Percentiles rank a stretch among this genome's conserved stretches.
These are phyloP conservation scores for Rhodotorula babjevae DNA, from an alignment of 768 basidiomycete genomes.

Conservation along the genomic window DNA sequence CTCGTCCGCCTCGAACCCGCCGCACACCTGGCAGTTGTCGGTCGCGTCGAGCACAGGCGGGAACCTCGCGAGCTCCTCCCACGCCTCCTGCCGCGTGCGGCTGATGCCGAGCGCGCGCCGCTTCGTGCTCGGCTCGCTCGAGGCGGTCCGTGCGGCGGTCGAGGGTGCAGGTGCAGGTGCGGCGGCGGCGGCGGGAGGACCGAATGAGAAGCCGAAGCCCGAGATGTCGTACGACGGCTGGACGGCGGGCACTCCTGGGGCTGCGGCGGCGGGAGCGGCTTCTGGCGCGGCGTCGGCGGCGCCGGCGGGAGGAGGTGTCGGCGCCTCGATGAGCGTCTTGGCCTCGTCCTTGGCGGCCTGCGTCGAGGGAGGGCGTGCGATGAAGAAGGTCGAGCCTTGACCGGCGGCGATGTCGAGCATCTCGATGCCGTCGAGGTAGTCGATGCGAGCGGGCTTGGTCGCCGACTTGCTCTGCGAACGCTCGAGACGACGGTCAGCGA, in stretches of 20 bases:
- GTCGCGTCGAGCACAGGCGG: conserved; percentile 68
- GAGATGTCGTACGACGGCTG: conserved; percentile 30
- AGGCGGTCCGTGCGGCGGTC: background rate
- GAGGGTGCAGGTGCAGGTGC: background rate
- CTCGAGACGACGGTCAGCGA: background rate
- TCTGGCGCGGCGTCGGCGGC: background rate
- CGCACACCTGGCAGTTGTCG: conserved; percentile 66
- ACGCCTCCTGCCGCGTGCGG: conserved; percentile 54
- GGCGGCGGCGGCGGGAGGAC: background rate
- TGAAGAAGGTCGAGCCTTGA: conserved; percentile 78
- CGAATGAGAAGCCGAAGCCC: conserved; percentile 33
- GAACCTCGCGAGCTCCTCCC: conserved; percentile 73
- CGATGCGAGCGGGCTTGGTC: conserved; percentile 51
- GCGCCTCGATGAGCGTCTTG: background rate
- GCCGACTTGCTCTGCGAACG: conserved; percentile 27
- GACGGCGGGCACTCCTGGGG: background rate
- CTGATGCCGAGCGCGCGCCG: conserved; percentile 4
- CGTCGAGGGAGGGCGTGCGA: conserved; percentile 58
- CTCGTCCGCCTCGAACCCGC: conserved; percentile 52
- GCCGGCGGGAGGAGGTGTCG: background rate
- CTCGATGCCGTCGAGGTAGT: conserved; percentile 70
- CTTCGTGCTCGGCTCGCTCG: background rate
- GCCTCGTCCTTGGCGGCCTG: conserved; percentile 23
- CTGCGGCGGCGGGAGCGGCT: background rate
- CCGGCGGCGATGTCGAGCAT: conserved; percentile 70